Conservation (phyloP, 1,284 basidiomycete species). For the Irpex sp. region DNA sequence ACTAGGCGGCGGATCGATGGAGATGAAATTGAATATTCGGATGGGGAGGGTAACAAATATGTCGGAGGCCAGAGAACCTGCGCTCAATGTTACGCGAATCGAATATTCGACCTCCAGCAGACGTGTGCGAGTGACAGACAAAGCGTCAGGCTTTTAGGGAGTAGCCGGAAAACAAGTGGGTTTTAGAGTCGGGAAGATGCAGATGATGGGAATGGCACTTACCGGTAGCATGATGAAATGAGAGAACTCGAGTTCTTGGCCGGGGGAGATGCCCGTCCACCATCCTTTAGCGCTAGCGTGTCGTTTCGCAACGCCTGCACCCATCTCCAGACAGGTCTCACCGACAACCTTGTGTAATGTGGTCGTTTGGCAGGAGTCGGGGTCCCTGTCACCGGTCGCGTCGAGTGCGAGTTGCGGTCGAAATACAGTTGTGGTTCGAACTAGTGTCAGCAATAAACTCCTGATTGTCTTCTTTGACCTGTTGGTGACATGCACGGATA, state of each 20-base stretch:
- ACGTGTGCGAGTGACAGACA: conserved; percentile 73
- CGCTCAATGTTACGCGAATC: conserved; percentile 69
- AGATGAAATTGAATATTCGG: conserved; percentile 75
- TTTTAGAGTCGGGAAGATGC: neutral
- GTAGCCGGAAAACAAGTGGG: conserved; percentile 4
- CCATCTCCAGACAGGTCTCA: conserved; percentile 64
- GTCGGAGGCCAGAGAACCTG: conserved; percentile 62
- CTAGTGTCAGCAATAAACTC: conserved; percentile 62
- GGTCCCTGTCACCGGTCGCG: conserved; percentile 35
- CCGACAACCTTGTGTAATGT: conserved; percentile 65
- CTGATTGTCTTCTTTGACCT: conserved; percentile 74
- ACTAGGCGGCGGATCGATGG: conserved; percentile 72
- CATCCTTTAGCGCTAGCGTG: conserved; percentile 81
- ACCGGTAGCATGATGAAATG: conserved; percentile 74
- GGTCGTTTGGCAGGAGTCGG: conserved; percentile 56
- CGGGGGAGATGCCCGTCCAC: conserved; percentile 79
- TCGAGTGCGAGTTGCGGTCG: conserved; percentile 47
- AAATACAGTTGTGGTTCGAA: conserved; percentile 73
- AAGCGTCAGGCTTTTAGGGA: conserved; percentile 56
- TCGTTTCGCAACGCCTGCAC: conserved; percentile 59
- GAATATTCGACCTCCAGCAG: conserved; percentile 81
- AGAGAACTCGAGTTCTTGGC: conserved; percentile 57
- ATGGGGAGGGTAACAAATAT: conserved; percentile 69
- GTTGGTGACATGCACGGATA: conserved; percentile 73
- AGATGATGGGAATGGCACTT: conserved; percentile 27